Evolutionary conservation across 148 eudicot species (phyloP), one percentile per base, ranked within the genome.

Genomic region (Gaultheria prostrata): DNA sequence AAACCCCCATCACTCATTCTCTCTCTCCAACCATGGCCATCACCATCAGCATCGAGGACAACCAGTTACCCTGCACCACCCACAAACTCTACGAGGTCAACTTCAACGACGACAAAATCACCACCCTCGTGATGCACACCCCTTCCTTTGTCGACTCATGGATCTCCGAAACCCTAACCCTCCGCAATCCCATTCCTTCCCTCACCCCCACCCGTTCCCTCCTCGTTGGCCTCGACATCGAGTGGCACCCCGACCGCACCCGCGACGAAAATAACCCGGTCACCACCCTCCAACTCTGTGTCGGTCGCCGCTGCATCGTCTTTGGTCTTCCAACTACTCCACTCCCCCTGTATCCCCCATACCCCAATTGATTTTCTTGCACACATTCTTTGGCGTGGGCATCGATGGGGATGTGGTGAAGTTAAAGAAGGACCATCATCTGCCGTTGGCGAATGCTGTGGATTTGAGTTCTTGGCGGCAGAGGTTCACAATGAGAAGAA

Each of bases 211-310:
- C 5, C 75, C 43, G 6, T 39, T 39, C 4, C 0, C 43, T 83
- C 33, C 28, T 83, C 17, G 63, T 83, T n/a, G 85, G 85, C 28
- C 75, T 83, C 76, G 85, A 83, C 63, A 49, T 77, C 14, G 85
- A 83, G 76, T 83, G 85, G 85, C 74, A 76, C 4, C 85, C 85
- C 20, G 21, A 21, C 67, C 9, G 6, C 30, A 30, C 32, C 46
- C n/a, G 46, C 6, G 17, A 49, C 26, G 17, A 17, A 43, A 83
- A 82, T 0, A 87, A 85, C 80, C 86, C 86, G 7, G 77, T 82
- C 50, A 87, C 86, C 24, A 87, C 86, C 1, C 81, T 89, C 76
- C 89, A 89, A 57, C 89, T 89, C 79, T 89, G 86, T 81, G 78
- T 84, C 53, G 43, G 56, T 45, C 65, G 15, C 71, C 14, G 69